Percentiles rank a stretch among this genome's conserved stretches.
Evolutionary conservation across 139 green algal genomes (phyloP).

Genomic region (Mychonastes homosphaera): DNA sequence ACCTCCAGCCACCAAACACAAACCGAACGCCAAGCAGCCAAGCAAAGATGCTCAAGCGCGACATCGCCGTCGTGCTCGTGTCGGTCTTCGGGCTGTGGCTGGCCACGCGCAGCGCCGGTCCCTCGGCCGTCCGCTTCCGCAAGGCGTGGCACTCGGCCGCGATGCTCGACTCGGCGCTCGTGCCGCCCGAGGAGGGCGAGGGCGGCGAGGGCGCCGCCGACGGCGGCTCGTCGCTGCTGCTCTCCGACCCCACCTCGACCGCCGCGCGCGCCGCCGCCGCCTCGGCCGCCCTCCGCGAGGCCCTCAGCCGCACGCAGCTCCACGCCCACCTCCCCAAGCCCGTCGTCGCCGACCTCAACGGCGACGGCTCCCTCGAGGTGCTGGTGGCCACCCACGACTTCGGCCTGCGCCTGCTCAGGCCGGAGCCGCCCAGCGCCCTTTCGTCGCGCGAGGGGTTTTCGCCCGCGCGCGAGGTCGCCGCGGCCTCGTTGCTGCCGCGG

Average conservation of each 20-base stretch:
- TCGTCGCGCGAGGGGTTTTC: conserved; percentile 75
- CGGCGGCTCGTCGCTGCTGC: background rate
- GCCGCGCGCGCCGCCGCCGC: background rate
- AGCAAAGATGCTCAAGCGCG: conserved; percentile 57
- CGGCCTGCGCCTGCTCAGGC: conserved; percentile 48
- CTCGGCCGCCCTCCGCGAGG: background rate
- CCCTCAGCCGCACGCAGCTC: background rate
- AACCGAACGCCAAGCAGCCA: too few species aligned
- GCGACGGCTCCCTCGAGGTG: conserved; percentile 82
- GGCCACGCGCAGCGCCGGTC: conserved; percentile 65
- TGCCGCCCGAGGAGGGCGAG: background rate
- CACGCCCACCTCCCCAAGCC: background rate
- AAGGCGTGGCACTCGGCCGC: conserved; percentile 66
- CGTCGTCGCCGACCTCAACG: conserved; percentile 83
- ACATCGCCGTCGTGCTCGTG: conserved; percentile 70
- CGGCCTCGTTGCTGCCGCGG: conserved; percentile 47
- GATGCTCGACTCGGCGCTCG: background rate
- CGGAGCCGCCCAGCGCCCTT: conserved; percentile 27
- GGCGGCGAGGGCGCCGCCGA: background rate
- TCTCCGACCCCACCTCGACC: background rate
- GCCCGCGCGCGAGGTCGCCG: conserved; percentile 36
- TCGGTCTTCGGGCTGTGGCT: conserved; percentile 64
- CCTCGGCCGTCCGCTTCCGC: conserved; percentile 64
- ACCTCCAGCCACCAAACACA: too few species aligned
- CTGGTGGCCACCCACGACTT: conserved; percentile 60